These are phyloP conservation scores for Phaeosphaeria sp. DNA, from an alignment of 2,329 filamentous ascomycete species.

Conservation along the genomic window DNA sequence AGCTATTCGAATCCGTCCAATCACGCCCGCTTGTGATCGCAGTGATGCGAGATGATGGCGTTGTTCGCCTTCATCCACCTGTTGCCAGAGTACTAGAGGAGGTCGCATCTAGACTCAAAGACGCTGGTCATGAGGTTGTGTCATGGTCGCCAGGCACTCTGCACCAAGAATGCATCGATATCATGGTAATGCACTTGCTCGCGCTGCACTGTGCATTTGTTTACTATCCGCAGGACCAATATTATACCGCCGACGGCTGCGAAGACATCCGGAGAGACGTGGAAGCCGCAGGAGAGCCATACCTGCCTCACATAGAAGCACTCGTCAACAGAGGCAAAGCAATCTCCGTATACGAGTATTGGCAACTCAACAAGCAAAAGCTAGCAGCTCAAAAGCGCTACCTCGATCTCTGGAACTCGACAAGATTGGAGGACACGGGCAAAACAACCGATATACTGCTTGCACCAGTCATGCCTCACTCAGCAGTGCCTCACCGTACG, in stretches of 20 bases:
- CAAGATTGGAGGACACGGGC: constrained; percentile 53
- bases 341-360: constrained; percentile 70
- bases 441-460: constrained; percentile 63
- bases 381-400: constrained; percentile 61
- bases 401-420: constrained; percentile 64
- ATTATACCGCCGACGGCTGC: constrained; percentile 68
- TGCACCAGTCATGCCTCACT: constrained; percentile 67
- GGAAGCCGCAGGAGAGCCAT: constrained; percentile 62
- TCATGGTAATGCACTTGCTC: constrained; percentile 53
- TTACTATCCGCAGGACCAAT: constrained; percentile 57
- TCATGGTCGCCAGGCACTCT: constrained; percentile 58
- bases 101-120: constrained; percentile 48
- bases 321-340: constrained; percentile 58
- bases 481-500: constrained; percentile 58
- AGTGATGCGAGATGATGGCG: constrained; percentile 59
- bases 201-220: background rate
- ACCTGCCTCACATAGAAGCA: constrained; percentile 57
- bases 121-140: constrained; percentile 62
- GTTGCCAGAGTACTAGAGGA: constrained; percentile 55
- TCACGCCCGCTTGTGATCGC: constrained; percentile 58
- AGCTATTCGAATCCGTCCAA: constrained; percentile 50
- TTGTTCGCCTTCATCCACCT: constrained; percentile 64
- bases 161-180: constrained; percentile 62
- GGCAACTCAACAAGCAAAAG: constrained; percentile 70
- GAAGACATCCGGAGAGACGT: constrained; percentile 68